Evolutionary conservation across 2,329 filamentous ascomycete species (phyloP), one percentile per base, ranked within the genome.

Genomic region (Chlorencoelia australis): DNA sequence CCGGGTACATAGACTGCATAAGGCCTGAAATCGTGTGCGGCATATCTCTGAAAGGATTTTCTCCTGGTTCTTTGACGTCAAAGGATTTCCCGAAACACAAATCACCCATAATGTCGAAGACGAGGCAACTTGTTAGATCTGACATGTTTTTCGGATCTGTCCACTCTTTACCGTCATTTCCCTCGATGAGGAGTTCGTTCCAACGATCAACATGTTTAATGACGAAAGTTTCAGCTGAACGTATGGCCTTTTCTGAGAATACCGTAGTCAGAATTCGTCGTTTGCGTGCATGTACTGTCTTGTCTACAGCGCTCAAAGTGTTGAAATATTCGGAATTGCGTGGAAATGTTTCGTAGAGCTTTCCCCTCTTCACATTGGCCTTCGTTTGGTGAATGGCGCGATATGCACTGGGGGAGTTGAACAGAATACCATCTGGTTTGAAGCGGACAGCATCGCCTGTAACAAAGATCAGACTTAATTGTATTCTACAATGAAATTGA

Each of bases 101-200:
- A 21, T 37, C 29, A 1, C 13, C 29, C 21, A 28, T 17, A 6
- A 28, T 32, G 9, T 37, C 35, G 15, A 28, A 32, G n/a, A 28
- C 7, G 4, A 28, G 4, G 7, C 20, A 17, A 8, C 32, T 21
- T 8, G 15, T 9, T 9, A 6, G 18, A 5, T 19, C 22, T n/a
- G 7, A 14, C 6, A 33, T n/a, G 19, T 22, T 11, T 5, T 11
- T 3, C 1, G 15, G 5, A 10, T 30, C 21, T 16, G 29, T 27
- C 28, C 35, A 32, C 3, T 15, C 11, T 14, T 27, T 16, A 2
- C 16, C 18, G 4, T 27, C 7, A 5, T 33, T 32, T 3, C 22
- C 22, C 4, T 22, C 3, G 2, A 21, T 16, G 7, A 37, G 5
- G 2, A 31, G 22, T 9, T 32, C 19, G 14, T 26, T 26, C 15